These are phyloP conservation scores for Populus hybrid DNA, from an alignment of 441 rosid genomes.

Conservation along the genomic window DNA sequence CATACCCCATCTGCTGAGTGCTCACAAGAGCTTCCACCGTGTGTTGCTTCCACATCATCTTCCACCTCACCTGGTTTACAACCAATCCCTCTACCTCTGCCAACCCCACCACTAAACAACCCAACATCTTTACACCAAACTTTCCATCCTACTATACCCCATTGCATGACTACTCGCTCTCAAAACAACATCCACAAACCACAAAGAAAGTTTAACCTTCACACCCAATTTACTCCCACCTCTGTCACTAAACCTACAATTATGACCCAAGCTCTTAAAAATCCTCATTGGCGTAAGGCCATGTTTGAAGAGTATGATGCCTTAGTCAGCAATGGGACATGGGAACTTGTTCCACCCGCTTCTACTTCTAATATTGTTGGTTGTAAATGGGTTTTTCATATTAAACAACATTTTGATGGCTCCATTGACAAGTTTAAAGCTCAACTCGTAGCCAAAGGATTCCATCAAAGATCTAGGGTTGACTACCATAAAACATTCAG, in stretches of 20 bases:
- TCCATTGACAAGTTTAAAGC: too few species aligned
- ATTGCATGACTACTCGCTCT: not conserved
- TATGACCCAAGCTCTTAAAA: not conserved
- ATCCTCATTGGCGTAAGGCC: not conserved
- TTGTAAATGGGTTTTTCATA: not conserved
- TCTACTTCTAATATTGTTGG: not conserved
- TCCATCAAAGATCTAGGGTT: accelerated
- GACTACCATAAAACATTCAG: too few species aligned
- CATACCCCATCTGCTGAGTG: too few species aligned
- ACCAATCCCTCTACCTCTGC: too few species aligned
- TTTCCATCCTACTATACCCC: too few species aligned
- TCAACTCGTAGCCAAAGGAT: not conserved
- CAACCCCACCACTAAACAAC: too few species aligned
- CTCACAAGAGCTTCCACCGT: too few species aligned
- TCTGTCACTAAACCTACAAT: not conserved
- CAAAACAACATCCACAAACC: too few species aligned
- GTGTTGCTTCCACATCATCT: too few species aligned
- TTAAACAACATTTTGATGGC: not conserved
- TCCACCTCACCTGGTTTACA: too few species aligned
- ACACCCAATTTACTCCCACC: not conserved
- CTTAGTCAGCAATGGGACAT: not conserved
- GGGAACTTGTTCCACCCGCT: not conserved
- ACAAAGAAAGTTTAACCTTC: not conserved
- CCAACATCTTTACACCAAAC: too few species aligned
- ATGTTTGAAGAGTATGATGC: not conserved